Base-by-base conservation (phyloP, 202 grass and related monocot species). In the Schoenoplectus tabernaemontani region DNA sequence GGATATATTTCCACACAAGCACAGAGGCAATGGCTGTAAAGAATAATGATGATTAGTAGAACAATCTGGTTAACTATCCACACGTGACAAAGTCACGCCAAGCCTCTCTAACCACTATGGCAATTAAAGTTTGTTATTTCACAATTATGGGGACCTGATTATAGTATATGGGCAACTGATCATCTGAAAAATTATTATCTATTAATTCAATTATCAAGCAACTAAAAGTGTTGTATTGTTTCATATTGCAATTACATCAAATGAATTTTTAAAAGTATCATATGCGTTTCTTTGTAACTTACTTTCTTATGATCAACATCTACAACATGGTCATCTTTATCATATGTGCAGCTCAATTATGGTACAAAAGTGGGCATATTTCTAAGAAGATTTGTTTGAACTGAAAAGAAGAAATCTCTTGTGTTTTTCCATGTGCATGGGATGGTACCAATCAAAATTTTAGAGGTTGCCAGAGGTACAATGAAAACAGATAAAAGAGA, bases 21-120 rank as follows among this genome's bases (percentile, higher is more conserved):
- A 53, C 67, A 77, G 69, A 67, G 19, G 86, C 77, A 81, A 88
- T 24, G 23, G 86, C 86, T 88, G 67, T 33, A 81, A 80, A 80
- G 38, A 33, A 61, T 32, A 80, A 46, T 22, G 5, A 61, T 16
- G 12, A 58, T 62, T 63, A 79, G 58, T 32, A 79, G 9, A 50
- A 48, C 3, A 59, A 59, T 78, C 32, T 41, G 59, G 4, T 56
- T 76, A 28, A 76, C 17, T 53, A 32, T 19, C 32, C 54, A 36
- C 24, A 54, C 12, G 23, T 56, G 24, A 32, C 56, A 53, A n/a
- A 53, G 24, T 6, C 23, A 56, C 36, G 48, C 13, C 48, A 51
- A 3, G 71, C 36, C 43, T n/a, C 44, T 30, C 47, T 51, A 34
- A 36, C 75, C 8, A 5, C 17, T 34, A 24, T 24, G 42, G 20